A percentile compares a stretch with the other conserved stretches of the same genome.
phyloP scores from a whole-genome alignment of 768 basidiomycete genomes.

The Suillus tomentosus region DNA sequence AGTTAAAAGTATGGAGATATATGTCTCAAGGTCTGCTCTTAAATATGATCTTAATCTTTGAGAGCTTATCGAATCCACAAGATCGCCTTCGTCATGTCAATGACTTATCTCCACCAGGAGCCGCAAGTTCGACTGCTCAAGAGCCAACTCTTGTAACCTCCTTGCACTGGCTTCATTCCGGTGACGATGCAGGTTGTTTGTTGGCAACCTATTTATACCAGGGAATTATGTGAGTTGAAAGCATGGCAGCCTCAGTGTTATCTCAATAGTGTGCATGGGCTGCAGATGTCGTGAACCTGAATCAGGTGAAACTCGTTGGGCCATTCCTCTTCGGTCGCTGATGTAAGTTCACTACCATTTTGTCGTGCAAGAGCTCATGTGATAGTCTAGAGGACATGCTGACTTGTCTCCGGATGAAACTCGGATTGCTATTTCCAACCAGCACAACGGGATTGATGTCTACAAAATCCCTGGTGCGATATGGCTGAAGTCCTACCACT shows the following conservation, averaged over 20 bases:
- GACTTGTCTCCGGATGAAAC: no score
- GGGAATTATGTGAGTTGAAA: constrained; percentile 4
- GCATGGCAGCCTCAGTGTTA: no score
- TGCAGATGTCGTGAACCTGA: constrained; percentile 9
- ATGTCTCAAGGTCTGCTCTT: constrained; percentile 2
- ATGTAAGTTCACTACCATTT: not conserved
- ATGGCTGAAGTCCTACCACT: not conserved
- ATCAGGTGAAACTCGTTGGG: constrained; percentile 6
- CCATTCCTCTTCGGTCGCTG: constrained; percentile 6
- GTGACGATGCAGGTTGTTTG: constrained; percentile 7
- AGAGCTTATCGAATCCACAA: not conserved
- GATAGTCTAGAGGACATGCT: constrained; percentile 1
- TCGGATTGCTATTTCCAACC: constrained; percentile 7
- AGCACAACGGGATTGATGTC: constrained; percentile 8
- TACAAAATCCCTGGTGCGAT: constrained; percentile 8
- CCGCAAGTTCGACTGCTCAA: not conserved
- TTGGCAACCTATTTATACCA: constrained; percentile 9
- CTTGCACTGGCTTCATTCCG: constrained; percentile 8
- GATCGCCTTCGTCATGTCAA: constrained; percentile 3
- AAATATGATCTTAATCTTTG: not conserved
- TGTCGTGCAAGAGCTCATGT: not conserved
- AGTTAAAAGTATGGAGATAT: constrained; percentile 8
- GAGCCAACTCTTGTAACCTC: constrained; percentile 9
- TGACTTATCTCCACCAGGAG: not conserved
- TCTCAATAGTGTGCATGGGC: not conserved